Base-by-base conservation (phyloP, 2,329 filamentous ascomycete genomes). In the Raffaelea ambrosiae region DNA sequence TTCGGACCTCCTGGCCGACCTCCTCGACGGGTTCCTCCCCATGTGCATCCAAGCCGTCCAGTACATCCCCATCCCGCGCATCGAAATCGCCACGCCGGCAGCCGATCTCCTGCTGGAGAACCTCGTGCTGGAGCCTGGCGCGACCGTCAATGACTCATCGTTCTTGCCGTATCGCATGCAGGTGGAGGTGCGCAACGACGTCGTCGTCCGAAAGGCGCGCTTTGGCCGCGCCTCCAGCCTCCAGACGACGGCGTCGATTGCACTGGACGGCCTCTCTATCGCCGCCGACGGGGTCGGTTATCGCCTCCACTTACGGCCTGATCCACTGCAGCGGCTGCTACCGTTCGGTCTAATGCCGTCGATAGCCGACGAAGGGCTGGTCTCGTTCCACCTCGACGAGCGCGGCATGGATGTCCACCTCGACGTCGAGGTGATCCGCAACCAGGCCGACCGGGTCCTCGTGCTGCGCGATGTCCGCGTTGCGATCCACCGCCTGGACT, bases 31-130 rank as follows among this genome's bases (percentile, higher is more conserved):
- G 13, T 90, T 96, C 60, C 72, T 93, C 5, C 91, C 91, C 0
- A 68, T 88, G 13, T 59, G 89, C 4, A 77, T 96, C 49, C 76
- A 87, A 54, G 79, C 80, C 3, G 74, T 97, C 29, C 89, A 96
- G 61, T 89, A 88, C 64, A 70, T 97, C 4, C 91, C 91, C 0
- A 93, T 97, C 46, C 90, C 90, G 0, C 83, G 91, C 4, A 66
- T 96, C n/a, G 91, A 96, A 63, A 72, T 96, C 5, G 85, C 87
- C 1, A 85, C 84, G 3, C 90, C 89, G 0, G 81, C 86, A 31
- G 73, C 95, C 47, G 90, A 96, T 57, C 76, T 97, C 5, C 70
- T 97, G 1, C 69, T 97, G 3, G 91, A 97, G 61, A 96, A 95
- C 54, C 72, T 97, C 29, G 85, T 97, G 51, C 74, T 97, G 29